A percentile compares a stretch with the other conserved stretches of the same genome.
Conservation (phyloP, 2,329 filamentous ascomycete genomes). For the Pseudogymnoascus sp. region DNA sequence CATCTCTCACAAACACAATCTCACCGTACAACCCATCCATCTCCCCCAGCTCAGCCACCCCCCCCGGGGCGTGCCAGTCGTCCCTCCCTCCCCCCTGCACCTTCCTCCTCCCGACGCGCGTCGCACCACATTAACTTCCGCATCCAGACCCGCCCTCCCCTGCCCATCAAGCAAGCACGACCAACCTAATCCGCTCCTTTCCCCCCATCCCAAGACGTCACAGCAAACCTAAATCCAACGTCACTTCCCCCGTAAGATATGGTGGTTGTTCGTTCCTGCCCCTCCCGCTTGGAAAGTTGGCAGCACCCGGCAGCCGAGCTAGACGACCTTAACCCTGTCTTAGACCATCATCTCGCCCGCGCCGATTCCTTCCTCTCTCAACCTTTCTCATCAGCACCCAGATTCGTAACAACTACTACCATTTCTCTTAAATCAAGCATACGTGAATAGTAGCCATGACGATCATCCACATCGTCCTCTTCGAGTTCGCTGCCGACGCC, state of each 20-base stretch:
- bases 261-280: neutral
- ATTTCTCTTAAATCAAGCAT: neutral
- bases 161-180: neutral
- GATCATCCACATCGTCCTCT: constrained; percentile 62
- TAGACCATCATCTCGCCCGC: neutral
- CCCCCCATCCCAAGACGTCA: neutral
- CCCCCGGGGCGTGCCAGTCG: neutral
- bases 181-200: neutral
- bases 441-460: constrained; percentile 39
- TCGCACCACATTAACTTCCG: neutral
- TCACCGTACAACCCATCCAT: neutral
- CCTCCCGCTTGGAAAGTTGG: neutral
- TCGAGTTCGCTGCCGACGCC: constrained; percentile 53
- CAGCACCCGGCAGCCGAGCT: neutral
- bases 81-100: neutral
- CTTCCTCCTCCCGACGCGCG: neutral
- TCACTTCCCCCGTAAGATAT: neutral
- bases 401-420: neutral
- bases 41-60: neutral
- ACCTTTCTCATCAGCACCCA: neutral
- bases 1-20: neutral
- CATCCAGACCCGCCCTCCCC: neutral
- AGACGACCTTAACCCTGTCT: neutral
- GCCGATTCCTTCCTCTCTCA: neutral
- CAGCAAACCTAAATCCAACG: neutral